Evolutionary conservation across 192 early-diverging fungal species (phyloP).

Genomic region (Dissophora globulifera): DNA sequence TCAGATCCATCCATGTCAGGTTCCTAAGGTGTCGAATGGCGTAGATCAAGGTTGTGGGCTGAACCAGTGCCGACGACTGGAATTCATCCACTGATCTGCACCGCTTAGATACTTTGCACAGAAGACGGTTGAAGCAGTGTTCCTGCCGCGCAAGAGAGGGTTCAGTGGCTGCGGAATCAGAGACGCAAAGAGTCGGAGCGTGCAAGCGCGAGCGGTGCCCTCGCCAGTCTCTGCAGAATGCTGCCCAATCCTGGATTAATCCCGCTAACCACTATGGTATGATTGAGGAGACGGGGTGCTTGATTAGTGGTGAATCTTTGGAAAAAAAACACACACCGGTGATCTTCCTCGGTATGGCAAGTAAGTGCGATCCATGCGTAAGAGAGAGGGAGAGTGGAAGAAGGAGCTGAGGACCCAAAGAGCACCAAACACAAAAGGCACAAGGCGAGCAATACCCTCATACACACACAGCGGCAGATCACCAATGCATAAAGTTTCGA

Average conservation of each 20-base stretch:
- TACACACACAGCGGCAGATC: no score
- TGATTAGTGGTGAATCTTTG: neutral
- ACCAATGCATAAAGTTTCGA: no score
- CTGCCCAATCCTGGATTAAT: constrained; percentile 36
- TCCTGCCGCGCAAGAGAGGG: constrained; percentile 26
- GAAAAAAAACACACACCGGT: neutral
- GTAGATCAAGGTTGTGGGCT: constrained; percentile 32
- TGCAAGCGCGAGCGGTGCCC: neutral
- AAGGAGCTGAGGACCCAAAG: no score
- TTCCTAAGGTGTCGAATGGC: constrained; percentile 21
- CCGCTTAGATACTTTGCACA: constrained; percentile 31
- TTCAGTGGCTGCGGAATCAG: neutral
- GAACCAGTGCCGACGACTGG: constrained; percentile 21
- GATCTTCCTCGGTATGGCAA: no score
- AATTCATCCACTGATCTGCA: constrained; percentile 32
- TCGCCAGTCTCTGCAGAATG: constrained; percentile 33
- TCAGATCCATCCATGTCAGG: constrained; percentile 37
- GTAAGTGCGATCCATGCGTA: no score
- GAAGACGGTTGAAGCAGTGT: constrained; percentile 39
- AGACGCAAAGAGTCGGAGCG: neutral
- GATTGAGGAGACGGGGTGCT: neutral
- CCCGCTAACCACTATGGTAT: constrained; percentile 29
- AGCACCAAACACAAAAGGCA: no score
- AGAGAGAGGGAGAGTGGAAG: no score
- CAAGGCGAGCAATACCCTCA: no score